These are phyloP conservation scores for Picea abies DNA, from an alignment of 83 land plant genomes.

Conservation along the genomic window DNA sequence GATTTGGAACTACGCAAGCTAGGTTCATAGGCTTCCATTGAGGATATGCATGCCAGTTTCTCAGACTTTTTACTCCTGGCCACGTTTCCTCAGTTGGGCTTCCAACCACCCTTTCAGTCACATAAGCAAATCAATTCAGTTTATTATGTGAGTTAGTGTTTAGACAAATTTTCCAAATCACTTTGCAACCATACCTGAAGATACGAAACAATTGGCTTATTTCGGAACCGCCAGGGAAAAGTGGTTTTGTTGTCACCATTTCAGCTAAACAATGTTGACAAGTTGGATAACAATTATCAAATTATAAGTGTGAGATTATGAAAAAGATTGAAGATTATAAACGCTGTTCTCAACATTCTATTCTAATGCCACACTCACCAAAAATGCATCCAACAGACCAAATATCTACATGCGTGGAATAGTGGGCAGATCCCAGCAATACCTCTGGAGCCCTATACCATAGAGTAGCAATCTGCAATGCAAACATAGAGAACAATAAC, in stretches of 20 bases:
- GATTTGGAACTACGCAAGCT: conserved; percentile 60
- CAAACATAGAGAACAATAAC: background rate
- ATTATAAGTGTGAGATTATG: too few relatives aligned
- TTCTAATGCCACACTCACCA: background rate
- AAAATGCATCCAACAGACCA: too few relatives aligned
- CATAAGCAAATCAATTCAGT: background rate
- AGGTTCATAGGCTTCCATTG: conserved; percentile 71
- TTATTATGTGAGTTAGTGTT: background rate
- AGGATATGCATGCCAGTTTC: conserved; percentile 83
- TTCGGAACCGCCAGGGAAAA: conserved; percentile 95
- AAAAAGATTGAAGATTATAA: too few relatives aligned
- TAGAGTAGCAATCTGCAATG: too few relatives aligned
- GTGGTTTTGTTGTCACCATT: conserved; percentile 78
- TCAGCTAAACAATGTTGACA: conserved; percentile 54
- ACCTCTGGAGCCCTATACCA: too few relatives aligned
- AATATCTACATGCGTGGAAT: too few relatives aligned
- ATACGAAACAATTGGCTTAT: conserved; percentile 50
- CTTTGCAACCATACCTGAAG: conserved; percentile 34
- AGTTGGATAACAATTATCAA: too few relatives aligned
- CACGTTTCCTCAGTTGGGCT: conserved; percentile 66
- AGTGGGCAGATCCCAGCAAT: too few relatives aligned
- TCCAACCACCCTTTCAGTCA: conserved; percentile 44
- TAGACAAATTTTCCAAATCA: background rate
- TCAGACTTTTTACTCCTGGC: conserved; percentile 68
- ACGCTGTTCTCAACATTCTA: background rate